Conservation (phyloP, 2,329 filamentous ascomycete genomes). For the Xylaria sp. region DNA sequence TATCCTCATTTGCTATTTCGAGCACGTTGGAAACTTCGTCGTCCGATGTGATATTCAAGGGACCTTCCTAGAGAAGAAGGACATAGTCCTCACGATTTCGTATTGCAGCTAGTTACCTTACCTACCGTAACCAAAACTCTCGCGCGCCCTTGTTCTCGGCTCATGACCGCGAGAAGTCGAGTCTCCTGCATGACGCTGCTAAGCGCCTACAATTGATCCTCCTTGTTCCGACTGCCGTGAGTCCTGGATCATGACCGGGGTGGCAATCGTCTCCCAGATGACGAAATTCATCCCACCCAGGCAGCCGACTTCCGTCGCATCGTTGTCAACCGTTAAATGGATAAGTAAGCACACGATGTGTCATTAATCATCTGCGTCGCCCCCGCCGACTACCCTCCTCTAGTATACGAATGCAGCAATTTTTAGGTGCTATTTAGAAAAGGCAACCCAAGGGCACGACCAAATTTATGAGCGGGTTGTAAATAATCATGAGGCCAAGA, state of each 20-base stretch:
- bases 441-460: constrained; percentile 23
- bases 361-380: constrained; percentile 17
- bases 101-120: constrained; percentile 30
- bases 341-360: constrained; percentile 28
- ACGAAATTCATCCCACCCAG: constrained; percentile 22
- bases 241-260: constrained; percentile 9
- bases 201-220: not conserved
- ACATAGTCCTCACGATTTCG: constrained; percentile 37
- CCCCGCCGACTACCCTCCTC: constrained; percentile 14
- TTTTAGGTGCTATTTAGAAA: constrained; percentile 21
- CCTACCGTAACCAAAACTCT: not conserved
- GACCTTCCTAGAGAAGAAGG: constrained; percentile 49
- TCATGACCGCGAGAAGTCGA: constrained; percentile 6
- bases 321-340: constrained; percentile 7
- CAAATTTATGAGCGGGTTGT: constrained; percentile 4
- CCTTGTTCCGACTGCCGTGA: constrained; percentile 5
- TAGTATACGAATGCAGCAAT: not conserved
- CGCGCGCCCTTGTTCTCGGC: not conserved
- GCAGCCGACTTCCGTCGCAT: constrained; percentile 20
- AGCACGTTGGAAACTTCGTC: constrained; percentile 25
- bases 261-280: constrained; percentile 9
- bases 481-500: constrained; percentile 22
- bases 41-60: constrained; percentile 31
- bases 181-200: constrained; percentile 1
- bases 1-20: constrained; percentile 30